Base-by-base conservation (phyloP, 2,329 filamentous ascomycete species). In the Stachybotrys chlorohalonatus region DNA sequence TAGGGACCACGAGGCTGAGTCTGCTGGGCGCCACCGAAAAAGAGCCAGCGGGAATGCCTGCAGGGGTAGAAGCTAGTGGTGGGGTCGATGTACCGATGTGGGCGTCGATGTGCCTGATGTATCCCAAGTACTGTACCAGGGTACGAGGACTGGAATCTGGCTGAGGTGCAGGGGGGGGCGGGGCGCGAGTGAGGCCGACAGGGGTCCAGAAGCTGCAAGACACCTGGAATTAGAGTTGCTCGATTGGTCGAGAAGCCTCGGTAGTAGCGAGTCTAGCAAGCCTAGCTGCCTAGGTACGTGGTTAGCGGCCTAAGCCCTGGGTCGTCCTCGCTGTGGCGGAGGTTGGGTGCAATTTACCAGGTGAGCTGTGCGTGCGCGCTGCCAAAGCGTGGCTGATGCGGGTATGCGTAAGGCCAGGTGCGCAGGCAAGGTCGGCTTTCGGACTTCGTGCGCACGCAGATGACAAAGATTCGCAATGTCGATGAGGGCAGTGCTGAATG, bases 1-100 rank as follows among this genome's bases (percentile, higher is more conserved):
- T 74, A 72, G 63, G 61, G 64, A 65, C 63, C 69, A 71, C 70
- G 73, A 73, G 73, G 73, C 72, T 74, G 72, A 73, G 66, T 62
- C 59, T 55, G 47, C 53, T 42, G 53, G 56, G 53, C 54, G 56
- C 52, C 52, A 50, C 52, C 46, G 17, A 47, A 47, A 47, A 54
- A 47, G 60, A 59, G 52, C 52, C 52, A 50, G 47, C 52, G 52
- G 52, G 52, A 54, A 54, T 45, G 53, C 48, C 47, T 54, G 53
- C 53, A 54, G 48, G 50, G 50, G 36, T n/a, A 30, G 47, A 50
- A 31, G 53, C 45, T 36, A n/a, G 53, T 54, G 59, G 49, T 42
- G 36, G 36, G 36, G 36, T 42, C 36, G 36, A 42, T 9, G 36
- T 42, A 42, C 36, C 36, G 36, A 42, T 42, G 36, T 24, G 24